Base-by-base conservation (phyloP, 75 land plant genomes). In the Pinus taeda region DNA sequence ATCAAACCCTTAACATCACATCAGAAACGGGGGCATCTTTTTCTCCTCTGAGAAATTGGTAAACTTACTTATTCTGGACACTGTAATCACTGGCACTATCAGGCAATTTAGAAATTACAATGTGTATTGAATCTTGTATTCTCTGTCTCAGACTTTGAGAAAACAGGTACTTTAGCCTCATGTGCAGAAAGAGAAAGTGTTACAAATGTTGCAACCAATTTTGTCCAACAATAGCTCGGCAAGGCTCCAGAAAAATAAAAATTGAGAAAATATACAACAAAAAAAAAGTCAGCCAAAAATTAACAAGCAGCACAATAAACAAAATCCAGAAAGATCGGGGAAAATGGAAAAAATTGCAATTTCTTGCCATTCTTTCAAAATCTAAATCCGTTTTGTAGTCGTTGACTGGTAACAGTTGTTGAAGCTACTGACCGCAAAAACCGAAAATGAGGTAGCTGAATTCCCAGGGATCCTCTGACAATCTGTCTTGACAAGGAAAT, bases 381-480 rank as follows among this genome's bases (percentile, higher is more conserved):
- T 49, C 9, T 49, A 49, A 49, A 49, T 49, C 8, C 33, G 33
- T 1, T 13, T 62, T 62, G 7, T n/a, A 6, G 8, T 45, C 2
- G 55, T 9, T 49, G 12, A 9, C 55, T 49, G 12, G 17, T 21
- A 22, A 18, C 70, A 58, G 15, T n/a, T 42, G n/a, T 30, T 63
- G 36, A 72, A 22, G 22, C 24, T 59, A 59, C 83, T 45, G 83
- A 95, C 96, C 76, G 85, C 97, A 78, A 93, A 95, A 12, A 87
- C 93, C 57, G 91, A 88, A 63, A 91, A 95, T 12, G 91, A 57
- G 9, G 94, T 71, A 53, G 89, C 75, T 56, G 86, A 66, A 77
- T 95, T 86, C 6, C 90, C 97, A 11, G 85, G 91, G 21, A 95
- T 80, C 59, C 97, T 74, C 71, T 88, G 90, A 76, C 97, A 93